Percentiles rank a stretch among this genome's conserved stretches.
Evolutionary conservation across 2,329 filamentous ascomycete genomes (phyloP).

Genomic region (Coniochaeta ligniaria): DNA sequence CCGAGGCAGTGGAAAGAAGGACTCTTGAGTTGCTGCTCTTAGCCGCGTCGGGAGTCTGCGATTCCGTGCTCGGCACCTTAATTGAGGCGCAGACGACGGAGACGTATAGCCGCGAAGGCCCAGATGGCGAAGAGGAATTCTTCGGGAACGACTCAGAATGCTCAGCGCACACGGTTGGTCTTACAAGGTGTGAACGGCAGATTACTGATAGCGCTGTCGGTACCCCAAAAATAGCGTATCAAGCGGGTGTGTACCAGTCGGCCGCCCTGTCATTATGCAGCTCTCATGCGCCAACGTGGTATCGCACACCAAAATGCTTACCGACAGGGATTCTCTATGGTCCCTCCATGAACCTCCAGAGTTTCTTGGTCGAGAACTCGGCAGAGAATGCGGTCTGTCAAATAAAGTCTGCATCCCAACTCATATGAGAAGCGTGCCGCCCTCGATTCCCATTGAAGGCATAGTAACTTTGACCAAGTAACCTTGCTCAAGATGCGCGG

Average conservation of each 20-base stretch:
- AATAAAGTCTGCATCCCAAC: background rate
- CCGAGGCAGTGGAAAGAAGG: background rate
- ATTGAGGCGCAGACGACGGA: background rate
- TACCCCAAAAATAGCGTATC: background rate
- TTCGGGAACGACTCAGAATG: background rate
- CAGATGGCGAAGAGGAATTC: background rate
- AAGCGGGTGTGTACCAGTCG: background rate
- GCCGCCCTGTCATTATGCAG: background rate
- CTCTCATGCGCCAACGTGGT: background rate
- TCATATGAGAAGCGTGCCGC: constrained; percentile 1
- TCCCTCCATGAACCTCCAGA: background rate
- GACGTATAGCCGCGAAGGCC: background rate
- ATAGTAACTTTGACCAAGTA: background rate
- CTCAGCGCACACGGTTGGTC: background rate
- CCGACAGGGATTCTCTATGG: background rate
- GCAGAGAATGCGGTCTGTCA: background rate
- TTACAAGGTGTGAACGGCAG: background rate
- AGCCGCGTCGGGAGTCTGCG: background rate
- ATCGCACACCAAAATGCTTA: background rate
- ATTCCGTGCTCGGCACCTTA: background rate
- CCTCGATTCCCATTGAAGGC: background rate
- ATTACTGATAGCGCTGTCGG: background rate
- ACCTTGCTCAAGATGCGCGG: constrained; percentile 19
- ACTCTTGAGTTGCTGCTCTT: background rate
- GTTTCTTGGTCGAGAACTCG: background rate